Base-by-base conservation (phyloP, 2,329 filamentous ascomycete species). In the Blastomyces gilchristii region DNA sequence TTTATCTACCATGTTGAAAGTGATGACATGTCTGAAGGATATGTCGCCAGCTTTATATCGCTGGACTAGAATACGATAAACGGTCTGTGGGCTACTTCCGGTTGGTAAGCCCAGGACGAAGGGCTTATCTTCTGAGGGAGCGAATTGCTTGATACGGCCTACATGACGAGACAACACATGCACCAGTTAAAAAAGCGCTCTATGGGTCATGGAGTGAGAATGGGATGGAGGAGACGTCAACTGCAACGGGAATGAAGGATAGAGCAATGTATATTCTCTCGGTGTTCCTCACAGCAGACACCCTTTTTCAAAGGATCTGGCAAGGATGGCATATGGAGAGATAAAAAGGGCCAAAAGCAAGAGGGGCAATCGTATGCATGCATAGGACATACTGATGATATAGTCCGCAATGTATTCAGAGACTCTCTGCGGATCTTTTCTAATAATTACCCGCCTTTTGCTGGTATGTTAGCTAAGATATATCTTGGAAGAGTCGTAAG, bases 11-110 rank as follows among this genome's bases (percentile, higher is more conserved):
- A 94, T 94, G 77, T 94, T 94, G 81, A 95, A 95, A 34, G 90
- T 95, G 72, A 94, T 84, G 71, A 95, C 89, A 87, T 95, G 85
- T 71, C 87, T 86, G 74, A 95, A 95, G 0, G 90, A 93, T 71
- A 95, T 86, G 72, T 90, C 73, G 60, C 68, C 71, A 49, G 72
- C 71, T 64, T 76, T 75, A 69, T 76, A 71, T 47, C 72, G 72
- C 67, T 78, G 70, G 58, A 94, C 90, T 34, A 95, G 82, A 68
- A 87, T 82, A 73, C 85, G 85, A 79, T 95, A 95, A 67, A 94
- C 86, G 60, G 84, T 81, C 65, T 91, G 83, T 2, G 90, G 90
- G 66, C 87, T 92, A 70, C 88, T 91, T 62, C 90, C 90, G 1
- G 90, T 95, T 11, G 90, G 90, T 58, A 95, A 81, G 64, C 90